Percentiles rank a stretch among this genome's conserved stretches.
These are phyloP conservation scores for Bassia scoparia DNA, from an alignment of 148 eudicot genomes.

Conservation along the genomic window DNA sequence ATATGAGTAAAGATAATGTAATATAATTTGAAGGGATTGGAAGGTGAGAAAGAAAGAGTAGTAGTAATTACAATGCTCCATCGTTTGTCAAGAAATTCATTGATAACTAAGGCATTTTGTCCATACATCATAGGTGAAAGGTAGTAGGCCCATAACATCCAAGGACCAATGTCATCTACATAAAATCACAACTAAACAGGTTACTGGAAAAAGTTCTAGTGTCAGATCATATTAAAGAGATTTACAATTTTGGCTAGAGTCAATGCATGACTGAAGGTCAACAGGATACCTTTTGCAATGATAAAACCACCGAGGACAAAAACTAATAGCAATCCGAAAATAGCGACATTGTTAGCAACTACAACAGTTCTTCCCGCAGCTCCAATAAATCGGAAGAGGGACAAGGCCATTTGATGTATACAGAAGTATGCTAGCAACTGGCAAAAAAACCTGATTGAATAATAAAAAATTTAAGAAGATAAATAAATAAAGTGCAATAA, in stretches of 20 bases:
- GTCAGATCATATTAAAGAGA: constrained; percentile 6
- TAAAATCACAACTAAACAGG: neutral
- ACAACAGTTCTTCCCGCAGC: constrained; percentile 59
- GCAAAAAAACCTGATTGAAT: constrained; percentile 46
- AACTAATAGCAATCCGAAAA: constrained; percentile 39
- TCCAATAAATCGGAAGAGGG: constrained; percentile 60
- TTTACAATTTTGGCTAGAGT: neutral
- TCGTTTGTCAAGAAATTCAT: constrained; percentile 70
- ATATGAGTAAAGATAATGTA: neutral
- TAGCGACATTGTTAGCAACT: constrained; percentile 41
- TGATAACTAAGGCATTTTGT: constrained; percentile 66
- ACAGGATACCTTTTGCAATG: constrained; percentile 48
- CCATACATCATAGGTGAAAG: constrained; percentile 76
- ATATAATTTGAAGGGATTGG: neutral
- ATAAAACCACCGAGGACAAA: constrained; percentile 70
- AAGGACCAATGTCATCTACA: constrained; percentile 55
- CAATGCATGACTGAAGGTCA: neutral
- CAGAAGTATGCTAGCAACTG: constrained; percentile 61
- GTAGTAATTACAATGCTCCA: constrained; percentile 54
- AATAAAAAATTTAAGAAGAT: neutral
- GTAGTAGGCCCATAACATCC: constrained; percentile 75
- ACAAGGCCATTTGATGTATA: constrained; percentile 63
- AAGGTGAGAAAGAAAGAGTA: neutral
- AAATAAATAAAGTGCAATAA: neutral
- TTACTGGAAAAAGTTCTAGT: neutral